phyloP scores from a whole-genome alignment of 768 basidiomycete genomes.

The Amanita fuliginea region DNA sequence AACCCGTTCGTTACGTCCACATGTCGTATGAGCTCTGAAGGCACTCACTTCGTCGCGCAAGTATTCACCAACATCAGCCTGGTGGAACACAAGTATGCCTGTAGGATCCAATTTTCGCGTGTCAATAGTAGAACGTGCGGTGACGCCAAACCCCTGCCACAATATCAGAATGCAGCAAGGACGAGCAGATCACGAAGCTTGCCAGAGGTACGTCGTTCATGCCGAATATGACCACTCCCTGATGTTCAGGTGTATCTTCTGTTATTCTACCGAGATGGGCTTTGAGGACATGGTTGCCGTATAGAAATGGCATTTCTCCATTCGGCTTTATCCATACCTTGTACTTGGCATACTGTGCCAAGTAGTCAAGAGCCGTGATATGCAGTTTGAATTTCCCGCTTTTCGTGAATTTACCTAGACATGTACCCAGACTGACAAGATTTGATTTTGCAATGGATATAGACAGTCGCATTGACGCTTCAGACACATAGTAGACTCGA shows the following conservation, averaged over 20 bases:
- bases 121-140: conserved; percentile 89
- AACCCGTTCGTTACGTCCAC: no score
- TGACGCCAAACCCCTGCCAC: conserved; percentile 90
- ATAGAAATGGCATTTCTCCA: conserved; percentile 98
- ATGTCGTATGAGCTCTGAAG: background rate
- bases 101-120: conserved; percentile 97
- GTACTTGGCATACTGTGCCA: conserved; percentile 96
- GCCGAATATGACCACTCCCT: conserved; percentile 93
- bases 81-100: conserved; percentile 95
- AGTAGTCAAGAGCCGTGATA: conserved; percentile 83
- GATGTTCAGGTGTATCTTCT: conserved; percentile 97
- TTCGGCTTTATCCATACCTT: conserved; percentile 99
- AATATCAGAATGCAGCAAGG: conserved; percentile 3
- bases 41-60: conserved; percentile 80
- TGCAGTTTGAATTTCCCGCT: conserved; percentile 96
- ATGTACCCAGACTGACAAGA: conserved; percentile 88
- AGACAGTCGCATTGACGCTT: conserved; percentile 85
- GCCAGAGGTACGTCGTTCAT: conserved; percentile 95
- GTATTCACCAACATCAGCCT: conserved; percentile 98
- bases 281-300: conserved; percentile 97
- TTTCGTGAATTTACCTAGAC: conserved; percentile 97
- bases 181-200: conserved; percentile 13
- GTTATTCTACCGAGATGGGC: conserved; percentile 98
- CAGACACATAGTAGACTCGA: conserved; percentile 93
- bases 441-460: conserved; percentile 90